A percentile compares a stretch with the other conserved stretches of the same genome.
Evolutionary conservation across 192 early-diverging fungal species (phyloP).

Genomic region (Coemansia sp.): DNA sequence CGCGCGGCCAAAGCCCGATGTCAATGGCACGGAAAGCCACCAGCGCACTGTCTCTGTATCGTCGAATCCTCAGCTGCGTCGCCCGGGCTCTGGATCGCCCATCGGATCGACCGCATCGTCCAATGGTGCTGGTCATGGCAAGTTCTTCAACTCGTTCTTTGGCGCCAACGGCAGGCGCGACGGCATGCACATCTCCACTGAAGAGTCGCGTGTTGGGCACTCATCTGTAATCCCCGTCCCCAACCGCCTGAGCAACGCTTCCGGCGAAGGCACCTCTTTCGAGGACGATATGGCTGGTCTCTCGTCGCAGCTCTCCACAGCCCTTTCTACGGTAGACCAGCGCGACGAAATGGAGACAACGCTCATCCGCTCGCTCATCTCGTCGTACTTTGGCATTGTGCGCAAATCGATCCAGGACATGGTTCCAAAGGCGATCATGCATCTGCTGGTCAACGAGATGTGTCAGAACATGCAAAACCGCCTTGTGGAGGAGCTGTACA

Average conservation of each 20-base stretch:
- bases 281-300: slow-evolving; percentile 48
- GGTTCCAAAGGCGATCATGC: slow-evolving; percentile 83
- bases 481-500: slow-evolving; percentile 71
- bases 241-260: slow-evolving; percentile 41
- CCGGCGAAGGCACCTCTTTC: slow-evolving; percentile 39
- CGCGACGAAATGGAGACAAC: slow-evolving; percentile 77
- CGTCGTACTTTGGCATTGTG: slow-evolving; percentile 76
- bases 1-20: slow-evolving; percentile 9
- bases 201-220: slow-evolving; percentile 40
- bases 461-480: slow-evolving; percentile 75
- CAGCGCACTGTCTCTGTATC: slow-evolving; percentile 33
- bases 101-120: slow-evolving; percentile 21
- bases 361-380: slow-evolving; percentile 75
- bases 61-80: slow-evolving; percentile 20
- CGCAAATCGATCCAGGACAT: slow-evolving; percentile 78
- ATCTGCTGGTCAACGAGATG: slow-evolving; percentile 72
- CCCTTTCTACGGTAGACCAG: slow-evolving; percentile 49
- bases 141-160: slow-evolving; percentile 54
- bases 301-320: slow-evolving; percentile 47
- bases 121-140: slow-evolving; percentile 23
- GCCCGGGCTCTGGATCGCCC: slow-evolving; percentile 36
- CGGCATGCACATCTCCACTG: slow-evolving; percentile 34
- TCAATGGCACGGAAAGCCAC: slow-evolving; percentile 5
- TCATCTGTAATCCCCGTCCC: slow-evolving; percentile 47
- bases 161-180: slow-evolving; percentile 37